phyloP scores from a whole-genome alignment of 169 alveolate species.

The Plasmodium adleri region DNA sequence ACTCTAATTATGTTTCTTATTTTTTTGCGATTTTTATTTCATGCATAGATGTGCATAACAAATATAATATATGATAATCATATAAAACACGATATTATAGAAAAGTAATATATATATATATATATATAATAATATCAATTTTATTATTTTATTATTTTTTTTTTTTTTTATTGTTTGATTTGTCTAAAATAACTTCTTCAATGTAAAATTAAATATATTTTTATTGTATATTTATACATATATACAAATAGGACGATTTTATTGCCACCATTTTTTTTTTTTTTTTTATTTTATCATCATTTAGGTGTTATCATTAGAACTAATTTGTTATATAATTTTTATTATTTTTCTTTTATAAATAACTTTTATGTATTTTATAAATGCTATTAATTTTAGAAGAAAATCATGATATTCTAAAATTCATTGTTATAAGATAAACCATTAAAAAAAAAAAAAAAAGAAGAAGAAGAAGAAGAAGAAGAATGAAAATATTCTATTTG shows the following conservation, averaged over 20 bases:
- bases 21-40: slow-evolving; percentile 4
- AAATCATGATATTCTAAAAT: slow-evolving; percentile 21
- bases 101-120: slow-evolving; percentile 5
- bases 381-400: slow-evolving; percentile 15
- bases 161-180: too few relatives aligned
- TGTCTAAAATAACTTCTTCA: too few relatives aligned
- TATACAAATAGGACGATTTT: too few relatives aligned
- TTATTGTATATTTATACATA: too few relatives aligned
- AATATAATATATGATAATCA: background rate
- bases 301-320: background rate
- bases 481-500: slow-evolving; percentile 51
- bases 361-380: slow-evolving; percentile 6
- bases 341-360: background rate
- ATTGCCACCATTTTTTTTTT: too few relatives aligned
- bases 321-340: background rate
- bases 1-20: background rate
- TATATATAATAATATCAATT: background rate
- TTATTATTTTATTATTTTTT: background rate
- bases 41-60: slow-evolving; percentile 67
- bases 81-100: slow-evolving; percentile 12
- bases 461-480: slow-evolving; percentile 24
- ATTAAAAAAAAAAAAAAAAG: background rate
- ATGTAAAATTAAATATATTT: too few relatives aligned
- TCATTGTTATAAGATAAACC: slow-evolving; percentile 24
- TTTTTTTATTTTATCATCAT: too few relatives aligned